These are phyloP conservation scores for Solanum paucissectum DNA, from an alignment of 257 asterid genomes.

Conservation along the genomic window DNA sequence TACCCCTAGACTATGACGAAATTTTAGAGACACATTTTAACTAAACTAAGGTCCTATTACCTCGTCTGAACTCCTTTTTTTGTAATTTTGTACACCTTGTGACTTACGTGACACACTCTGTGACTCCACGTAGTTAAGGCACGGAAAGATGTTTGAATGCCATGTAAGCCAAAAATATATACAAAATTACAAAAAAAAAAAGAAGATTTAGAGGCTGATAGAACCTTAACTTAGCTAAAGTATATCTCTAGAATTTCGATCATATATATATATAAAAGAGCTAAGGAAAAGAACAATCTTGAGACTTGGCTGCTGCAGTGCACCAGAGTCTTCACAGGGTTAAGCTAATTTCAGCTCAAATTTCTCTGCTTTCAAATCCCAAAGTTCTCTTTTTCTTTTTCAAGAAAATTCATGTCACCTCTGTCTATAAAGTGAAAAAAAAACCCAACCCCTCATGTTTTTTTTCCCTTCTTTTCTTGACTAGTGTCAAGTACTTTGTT, in stretches of 20 bases:
- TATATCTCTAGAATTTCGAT: too few species aligned
- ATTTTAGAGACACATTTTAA: too few species aligned
- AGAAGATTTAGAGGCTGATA: too few species aligned
- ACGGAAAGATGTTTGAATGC: too few species aligned
- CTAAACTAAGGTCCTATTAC: too few species aligned
- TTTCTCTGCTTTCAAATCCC: constrained; percentile 14
- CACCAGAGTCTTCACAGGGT: background rate
- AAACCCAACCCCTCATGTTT: background rate
- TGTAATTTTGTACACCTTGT: too few species aligned
- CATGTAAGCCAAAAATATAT: fast-evolving
- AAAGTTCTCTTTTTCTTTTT: constrained; percentile 11
- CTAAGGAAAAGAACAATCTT: background rate
- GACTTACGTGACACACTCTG: too few species aligned
- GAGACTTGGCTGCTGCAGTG: background rate
- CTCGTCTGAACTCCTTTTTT: too few species aligned
- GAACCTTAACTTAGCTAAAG: too few species aligned
- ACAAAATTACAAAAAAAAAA: too few species aligned
- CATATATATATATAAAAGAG: background rate
- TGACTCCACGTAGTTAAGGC: too few species aligned
- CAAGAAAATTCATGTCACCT: background rate
- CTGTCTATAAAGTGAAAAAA: background rate
- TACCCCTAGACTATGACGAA: too few species aligned
- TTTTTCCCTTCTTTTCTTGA: background rate
- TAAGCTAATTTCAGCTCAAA: background rate
- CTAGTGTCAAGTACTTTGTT: background rate